Conservation (phyloP, 1,139 yeast species). For the Chernovozyma aurita region DNA sequence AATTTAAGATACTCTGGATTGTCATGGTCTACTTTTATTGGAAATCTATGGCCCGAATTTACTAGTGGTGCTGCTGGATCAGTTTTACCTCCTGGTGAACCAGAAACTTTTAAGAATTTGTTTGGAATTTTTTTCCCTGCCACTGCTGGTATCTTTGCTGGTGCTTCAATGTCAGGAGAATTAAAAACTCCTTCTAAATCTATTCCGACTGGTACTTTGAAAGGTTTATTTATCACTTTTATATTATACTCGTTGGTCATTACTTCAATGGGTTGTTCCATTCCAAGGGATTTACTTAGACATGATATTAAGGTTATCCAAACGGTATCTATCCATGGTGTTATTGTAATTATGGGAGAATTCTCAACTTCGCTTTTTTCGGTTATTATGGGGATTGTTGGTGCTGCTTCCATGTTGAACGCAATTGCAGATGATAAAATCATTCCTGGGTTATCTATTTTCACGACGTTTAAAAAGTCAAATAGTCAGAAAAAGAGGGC, state of each 20-base stretch:
- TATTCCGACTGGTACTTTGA: conserved; percentile 85
- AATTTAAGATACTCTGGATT: conserved; percentile 65
- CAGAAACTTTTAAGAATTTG: conserved; percentile 74
- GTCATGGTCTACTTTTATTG: conserved; percentile 57
- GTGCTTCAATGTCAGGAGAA: conserved; percentile 99
- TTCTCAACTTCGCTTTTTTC: conserved; percentile 86
- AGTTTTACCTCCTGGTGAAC: conserved; percentile 45
- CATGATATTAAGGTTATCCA: conserved; percentile 81
- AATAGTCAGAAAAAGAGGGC: conserved; percentile 47
- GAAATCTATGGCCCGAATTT: conserved; percentile 71
- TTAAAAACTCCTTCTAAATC: conserved; percentile 77
- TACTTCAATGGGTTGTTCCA: conserved; percentile 69
- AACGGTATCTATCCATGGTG: conserved; percentile 67
- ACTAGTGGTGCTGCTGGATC: conserved; percentile 94
- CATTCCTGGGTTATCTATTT: conserved; percentile 66
- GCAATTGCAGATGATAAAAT: conserved; percentile 88
- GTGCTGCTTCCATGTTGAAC: conserved; percentile 84
- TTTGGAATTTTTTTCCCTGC: conserved; percentile 98
- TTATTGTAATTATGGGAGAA: conserved; percentile 79
- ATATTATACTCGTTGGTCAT: conserved; percentile 71
- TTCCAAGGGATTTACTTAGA: conserved; percentile 72
- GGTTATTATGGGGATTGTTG: conserved; percentile 90
- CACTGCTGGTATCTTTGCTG: conserved; percentile 96
- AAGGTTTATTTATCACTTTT: conserved; percentile 76
- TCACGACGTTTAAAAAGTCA: conserved; percentile 45